Evolutionary conservation across 805 yeast genomes (phyloP), one percentile per base, ranked within the genome.

Genomic region (Starmera caribaea): DNA sequence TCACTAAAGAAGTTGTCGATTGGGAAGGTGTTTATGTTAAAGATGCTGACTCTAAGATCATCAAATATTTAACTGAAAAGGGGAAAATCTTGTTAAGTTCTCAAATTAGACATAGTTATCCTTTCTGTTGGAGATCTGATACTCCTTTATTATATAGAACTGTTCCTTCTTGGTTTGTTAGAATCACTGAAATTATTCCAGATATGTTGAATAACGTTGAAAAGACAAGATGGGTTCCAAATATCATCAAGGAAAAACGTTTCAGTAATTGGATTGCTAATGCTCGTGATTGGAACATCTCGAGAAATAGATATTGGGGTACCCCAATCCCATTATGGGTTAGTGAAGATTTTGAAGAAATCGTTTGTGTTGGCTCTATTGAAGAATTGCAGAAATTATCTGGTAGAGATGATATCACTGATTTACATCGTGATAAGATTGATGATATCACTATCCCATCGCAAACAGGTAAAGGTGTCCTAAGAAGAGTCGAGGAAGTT

Each of bases 121-220:
- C 99, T 55, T 92, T 92, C 82, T 92, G 99, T 71, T 92, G 99
- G 99, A 83, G 99, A 76, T 90, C 97, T 3, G 98, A 92, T 60
- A 92, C 99, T 27, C 99, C 99, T 40, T 77, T 92, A 60, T 64
- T 92, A 50, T 92, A 92, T 71, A 80, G 95, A 69, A 81, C 96
- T 31, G 97, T 92, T 49, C 98, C 99, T 38, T 90, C 97, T 29
- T 92, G 99, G 99, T 92, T 92, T 56, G 92, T 92, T 44, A 81
- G 95, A 59, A 83, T 92, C 41, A 78, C 75, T 50, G 89, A 86
- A 41, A 75, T 85, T 58, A 76, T 90, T 51, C 97, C 97, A 38
- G 76, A 86, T 55, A 86, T 92, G 86, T 71, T 89, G 57, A 76
- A 73, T 45, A 85, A 87, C 55, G 90, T 92, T 38, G 86, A 79